Evolutionary conservation across 75 land plant species (phyloP).

Genomic region (Pseudotsuga menziesii): DNA sequence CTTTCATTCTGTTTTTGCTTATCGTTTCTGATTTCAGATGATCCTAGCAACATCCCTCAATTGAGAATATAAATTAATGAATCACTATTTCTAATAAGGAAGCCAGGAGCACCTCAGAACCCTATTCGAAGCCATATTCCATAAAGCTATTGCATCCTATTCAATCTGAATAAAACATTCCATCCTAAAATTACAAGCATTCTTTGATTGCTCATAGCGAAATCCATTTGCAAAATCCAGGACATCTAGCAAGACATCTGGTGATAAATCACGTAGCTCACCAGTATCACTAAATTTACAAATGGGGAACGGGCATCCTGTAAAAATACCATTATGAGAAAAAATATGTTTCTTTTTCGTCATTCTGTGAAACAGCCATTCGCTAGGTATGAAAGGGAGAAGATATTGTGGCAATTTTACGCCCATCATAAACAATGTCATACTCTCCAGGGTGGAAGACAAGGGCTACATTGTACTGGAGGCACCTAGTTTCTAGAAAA

Average conservation of each 20-base stretch:
- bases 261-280: constrained; percentile 39
- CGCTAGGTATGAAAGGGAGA: constrained; percentile 84
- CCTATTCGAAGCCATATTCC: constrained; percentile 78
- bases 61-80: constrained; percentile 79
- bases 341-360: constrained; percentile 52
- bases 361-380: constrained; percentile 88
- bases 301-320: constrained; percentile 63
- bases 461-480: constrained; percentile 3
- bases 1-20: too few relatives aligned
- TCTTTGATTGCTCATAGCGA: constrained; percentile 85
- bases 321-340: constrained; percentile 78
- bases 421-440: constrained; percentile 67
- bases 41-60: constrained; percentile 68
- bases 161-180: constrained; percentile 53
- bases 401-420: constrained; percentile 69
- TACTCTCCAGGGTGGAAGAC: constrained; percentile 62
- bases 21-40: constrained; percentile 51
- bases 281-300: constrained; percentile 67
- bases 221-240: constrained; percentile 86
- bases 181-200: constrained; percentile 74
- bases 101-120: constrained; percentile 64
- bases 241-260: constrained; percentile 68
- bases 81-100: constrained; percentile 77
- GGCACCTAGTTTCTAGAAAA: not conserved
- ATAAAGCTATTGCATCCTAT: constrained; percentile 85